Evolutionary conservation across 2,329 filamentous ascomycete species (phyloP).

Genomic region (Exophiala aquamarina): DNA sequence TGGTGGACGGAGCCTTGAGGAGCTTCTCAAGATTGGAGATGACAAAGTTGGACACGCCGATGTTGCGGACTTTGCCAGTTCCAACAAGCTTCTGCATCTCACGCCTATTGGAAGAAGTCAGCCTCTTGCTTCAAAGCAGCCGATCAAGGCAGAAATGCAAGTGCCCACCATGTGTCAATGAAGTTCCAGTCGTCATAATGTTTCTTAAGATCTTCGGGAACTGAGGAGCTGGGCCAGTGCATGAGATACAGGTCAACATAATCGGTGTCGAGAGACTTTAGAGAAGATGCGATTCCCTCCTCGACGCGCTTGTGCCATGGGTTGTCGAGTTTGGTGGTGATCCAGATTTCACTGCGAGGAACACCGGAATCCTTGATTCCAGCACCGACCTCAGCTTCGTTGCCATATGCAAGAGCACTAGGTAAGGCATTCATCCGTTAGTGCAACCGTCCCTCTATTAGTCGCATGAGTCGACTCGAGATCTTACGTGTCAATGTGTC

Average conservation of each 20-base stretch:
- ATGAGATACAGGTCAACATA: slow-evolving; percentile 72
- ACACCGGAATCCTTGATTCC: slow-evolving; percentile 66
- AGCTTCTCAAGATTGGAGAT: slow-evolving; percentile 78
- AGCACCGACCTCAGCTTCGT: slow-evolving; percentile 67
- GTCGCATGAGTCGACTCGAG: too few relatives aligned
- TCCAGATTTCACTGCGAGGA: slow-evolving; percentile 65
- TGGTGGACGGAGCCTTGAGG: slow-evolving; percentile 63
- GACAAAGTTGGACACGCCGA: slow-evolving; percentile 84
- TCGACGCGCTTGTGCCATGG: slow-evolving; percentile 66
- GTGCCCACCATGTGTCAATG: slow-evolving; percentile 66
- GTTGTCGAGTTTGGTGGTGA: slow-evolving; percentile 83
- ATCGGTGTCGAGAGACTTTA: slow-evolving; percentile 61
- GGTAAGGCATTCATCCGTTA: too few relatives aligned
- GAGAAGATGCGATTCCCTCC: slow-evolving; percentile 63
- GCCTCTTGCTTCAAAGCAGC: too few relatives aligned
- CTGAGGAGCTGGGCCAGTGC: slow-evolving; percentile 48
- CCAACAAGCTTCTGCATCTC: slow-evolving; percentile 45
- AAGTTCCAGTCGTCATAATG: slow-evolving; percentile 78
- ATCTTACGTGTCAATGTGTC: slow-evolving; percentile 67
- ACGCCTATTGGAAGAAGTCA: slow-evolving; percentile 29
- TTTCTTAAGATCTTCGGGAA: slow-evolving; percentile 47
- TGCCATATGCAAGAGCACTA: slow-evolving; percentile 72
- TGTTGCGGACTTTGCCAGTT: slow-evolving; percentile 68
- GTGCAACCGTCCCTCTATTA: too few relatives aligned
- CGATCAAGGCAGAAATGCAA: too few relatives aligned